Base-by-base conservation (phyloP, 2,329 filamentous ascomycete genomes). In the Amphichorda felina region DNA sequence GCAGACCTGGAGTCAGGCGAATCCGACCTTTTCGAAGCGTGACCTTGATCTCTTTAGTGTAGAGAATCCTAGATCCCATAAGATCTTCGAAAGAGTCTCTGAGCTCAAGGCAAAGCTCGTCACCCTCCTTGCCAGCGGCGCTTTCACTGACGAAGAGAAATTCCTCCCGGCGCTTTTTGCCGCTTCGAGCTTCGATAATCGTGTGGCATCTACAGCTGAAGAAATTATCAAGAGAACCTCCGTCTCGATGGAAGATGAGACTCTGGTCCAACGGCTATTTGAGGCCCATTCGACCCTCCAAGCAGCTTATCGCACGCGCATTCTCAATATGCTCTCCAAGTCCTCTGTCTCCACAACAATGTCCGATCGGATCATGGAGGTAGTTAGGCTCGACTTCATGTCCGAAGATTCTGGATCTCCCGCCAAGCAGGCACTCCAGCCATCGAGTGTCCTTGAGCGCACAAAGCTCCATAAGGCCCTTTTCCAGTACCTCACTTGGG, bases 401-500 rank as follows among this genome's bases (percentile, higher is more conserved):
- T 66, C 48, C 1, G 10, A 34, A 15, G 18, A 13, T 6, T 19
- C n/a, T 8, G 25, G 14, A 15, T 19, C 22, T 8, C 11, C 22
- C 4, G 18, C n/a, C 9, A 28, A 18, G 14, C 21, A 40, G 17
- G 55, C 40, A 37, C 43, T 55, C 26, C 53, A 38, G 38, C 58
- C 45, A 2, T 64, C 66, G 8, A 71, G 69, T 22, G 77, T 79
- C 0, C 65, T 89, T 7, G 87, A 94, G 55, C 76, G 76, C 2
- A 72, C 75, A 2, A 93, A 91, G 53, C 70, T 95, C 8, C 75
- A 87, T 44, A 79, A 77, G 31, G 84, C 88, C 1, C 69, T 94
- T 4, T 91, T 96, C 48, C 75, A 80, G 27, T 94, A 89, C 46
- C 74, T 94, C 38, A 83, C 85, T 35, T 96, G 88, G 75, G 76